Evolutionary conservation across 805 yeast species (phyloP).

Genomic region (Suhomyces vadensis): DNA sequence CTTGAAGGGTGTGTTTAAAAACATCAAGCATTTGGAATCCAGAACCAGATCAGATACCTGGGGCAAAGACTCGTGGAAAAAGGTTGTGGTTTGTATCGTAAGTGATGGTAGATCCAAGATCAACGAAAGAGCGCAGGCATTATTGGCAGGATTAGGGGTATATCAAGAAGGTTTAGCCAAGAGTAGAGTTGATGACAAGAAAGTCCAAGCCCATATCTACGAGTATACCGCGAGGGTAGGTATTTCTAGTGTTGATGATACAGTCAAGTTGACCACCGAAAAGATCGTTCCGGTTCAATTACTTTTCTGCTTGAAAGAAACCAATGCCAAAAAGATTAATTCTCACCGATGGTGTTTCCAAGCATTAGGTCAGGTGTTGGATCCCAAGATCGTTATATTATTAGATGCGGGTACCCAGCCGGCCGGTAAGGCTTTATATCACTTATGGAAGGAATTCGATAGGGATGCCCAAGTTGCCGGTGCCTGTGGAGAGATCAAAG

Average conservation of each 20-base stretch:
- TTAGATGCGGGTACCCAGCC: slow-evolving; percentile 71
- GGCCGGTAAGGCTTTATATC: slow-evolving; percentile 52
- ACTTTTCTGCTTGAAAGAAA: slow-evolving; percentile 60
- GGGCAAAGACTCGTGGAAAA: slow-evolving; percentile 57
- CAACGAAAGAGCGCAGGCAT: slow-evolving; percentile 61
- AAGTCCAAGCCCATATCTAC: slow-evolving; percentile 64
- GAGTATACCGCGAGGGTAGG: slow-evolving; percentile 66
- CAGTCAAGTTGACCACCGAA: slow-evolving; percentile 51
- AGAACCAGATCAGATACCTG: slow-evolving; percentile 48
- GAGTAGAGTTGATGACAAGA: slow-evolving; percentile 56
- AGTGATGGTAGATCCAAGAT: slow-evolving; percentile 68
- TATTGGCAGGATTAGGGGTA: slow-evolving; percentile 63
- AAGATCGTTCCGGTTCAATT: slow-evolving; percentile 64
- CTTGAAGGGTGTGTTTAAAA: slow-evolving; percentile 63
- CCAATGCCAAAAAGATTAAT: slow-evolving; percentile 63
- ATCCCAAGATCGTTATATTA: slow-evolving; percentile 57
- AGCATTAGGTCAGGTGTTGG: slow-evolving; percentile 56
- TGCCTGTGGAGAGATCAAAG: slow-evolving; percentile 72
- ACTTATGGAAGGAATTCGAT: slow-evolving; percentile 65
- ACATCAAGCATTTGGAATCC: slow-evolving; percentile 57
- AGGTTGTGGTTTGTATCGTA: slow-evolving; percentile 61
- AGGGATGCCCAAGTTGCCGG: slow-evolving; percentile 62
- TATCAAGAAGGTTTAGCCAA: slow-evolving; percentile 69
- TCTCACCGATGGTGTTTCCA: slow-evolving; percentile 72
- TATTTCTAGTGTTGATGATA: slow-evolving; percentile 49